Conservation (phyloP, 1,139 yeast species). For the Pichia sorboxylosa region DNA sequence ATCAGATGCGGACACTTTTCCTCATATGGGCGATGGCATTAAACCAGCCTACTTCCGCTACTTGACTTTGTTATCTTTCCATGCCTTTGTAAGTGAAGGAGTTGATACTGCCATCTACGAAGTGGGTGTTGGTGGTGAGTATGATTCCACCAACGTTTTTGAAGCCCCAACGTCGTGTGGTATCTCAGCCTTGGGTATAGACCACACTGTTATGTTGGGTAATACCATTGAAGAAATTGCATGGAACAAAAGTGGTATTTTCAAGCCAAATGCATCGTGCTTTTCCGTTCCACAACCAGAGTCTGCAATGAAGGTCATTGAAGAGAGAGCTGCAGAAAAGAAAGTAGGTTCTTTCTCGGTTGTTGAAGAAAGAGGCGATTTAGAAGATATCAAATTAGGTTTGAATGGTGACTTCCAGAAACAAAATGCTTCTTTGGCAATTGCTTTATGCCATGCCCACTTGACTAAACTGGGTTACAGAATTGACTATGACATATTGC, state of each 20-base stretch:
- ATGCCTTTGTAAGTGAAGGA: constrained; percentile 75
- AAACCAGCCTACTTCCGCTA: constrained; percentile 93
- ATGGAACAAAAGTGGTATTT: constrained; percentile 94
- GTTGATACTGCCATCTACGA: constrained; percentile 91
- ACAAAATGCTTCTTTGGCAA: constrained; percentile 80
- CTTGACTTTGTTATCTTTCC: constrained; percentile 80
- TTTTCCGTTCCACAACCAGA: constrained; percentile 46
- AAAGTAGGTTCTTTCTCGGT: constrained; percentile 40
- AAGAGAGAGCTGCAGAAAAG: constrained; percentile 54
- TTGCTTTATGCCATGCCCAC: constrained; percentile 58
- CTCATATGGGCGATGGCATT: constrained; percentile 57
- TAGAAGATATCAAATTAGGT: constrained; percentile 46
- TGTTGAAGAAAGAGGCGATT: constrained; percentile 34
- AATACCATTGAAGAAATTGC: constrained; percentile 81
- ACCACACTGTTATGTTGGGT: constrained; percentile 85
- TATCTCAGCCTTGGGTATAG: constrained; percentile 79
- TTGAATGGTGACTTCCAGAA: constrained; percentile 80
- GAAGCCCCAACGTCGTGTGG: constrained; percentile 77
- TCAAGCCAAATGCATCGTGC: constrained; percentile 58
- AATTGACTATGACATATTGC: constrained; percentile 29
- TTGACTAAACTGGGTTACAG: constrained; percentile 35
- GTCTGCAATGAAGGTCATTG: constrained; percentile 40
- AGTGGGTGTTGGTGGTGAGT: constrained; percentile 97
- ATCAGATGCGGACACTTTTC: constrained; percentile 50
- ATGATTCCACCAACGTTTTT: constrained; percentile 86